These are phyloP conservation scores for Globisporangium barbulae DNA, from an alignment of 352 stramenopile species.

Conservation along the genomic window DNA sequence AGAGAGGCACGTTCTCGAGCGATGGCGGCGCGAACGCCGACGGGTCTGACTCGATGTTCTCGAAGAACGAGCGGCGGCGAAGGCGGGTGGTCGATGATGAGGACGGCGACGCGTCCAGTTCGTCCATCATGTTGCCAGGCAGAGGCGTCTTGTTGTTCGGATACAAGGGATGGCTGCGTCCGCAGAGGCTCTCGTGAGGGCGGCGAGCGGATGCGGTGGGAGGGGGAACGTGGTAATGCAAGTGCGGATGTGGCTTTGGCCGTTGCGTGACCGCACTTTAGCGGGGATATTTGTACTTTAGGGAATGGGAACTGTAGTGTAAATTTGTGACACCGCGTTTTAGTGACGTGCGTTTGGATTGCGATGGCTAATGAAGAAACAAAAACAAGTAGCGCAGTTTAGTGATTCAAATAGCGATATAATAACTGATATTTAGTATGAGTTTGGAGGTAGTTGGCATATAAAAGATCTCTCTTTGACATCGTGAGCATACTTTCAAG, in stretches of 20 bases:
- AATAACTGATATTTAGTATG: no score
- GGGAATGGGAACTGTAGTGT: no score
- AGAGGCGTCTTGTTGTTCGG: background rate
- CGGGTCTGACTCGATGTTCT: conserved; percentile 47
- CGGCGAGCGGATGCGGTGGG: background rate
- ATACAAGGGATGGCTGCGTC: background rate
- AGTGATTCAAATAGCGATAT: no score
- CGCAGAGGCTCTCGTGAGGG: background rate
- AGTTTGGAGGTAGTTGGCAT: no score
- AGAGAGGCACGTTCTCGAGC: conserved; percentile 15
- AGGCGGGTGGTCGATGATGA: conserved; percentile 39
- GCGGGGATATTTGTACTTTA: background rate
- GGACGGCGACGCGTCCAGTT: conserved; percentile 36
- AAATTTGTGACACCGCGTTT: background rate
- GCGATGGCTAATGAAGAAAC: no score
- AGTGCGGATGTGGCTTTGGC: background rate
- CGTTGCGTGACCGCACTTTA: background rate
- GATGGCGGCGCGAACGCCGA: conserved; percentile 19
- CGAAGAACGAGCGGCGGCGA: conserved; percentile 66
- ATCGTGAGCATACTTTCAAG: no score
- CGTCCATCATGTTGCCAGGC: conserved; percentile 35
- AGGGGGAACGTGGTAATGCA: background rate
- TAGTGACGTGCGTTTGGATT: no score
- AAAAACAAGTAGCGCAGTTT: no score
- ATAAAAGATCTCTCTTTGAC: no score